Conservation (phyloP, 2,329 filamentous ascomycete genomes). For the Alternaria sp. region DNA sequence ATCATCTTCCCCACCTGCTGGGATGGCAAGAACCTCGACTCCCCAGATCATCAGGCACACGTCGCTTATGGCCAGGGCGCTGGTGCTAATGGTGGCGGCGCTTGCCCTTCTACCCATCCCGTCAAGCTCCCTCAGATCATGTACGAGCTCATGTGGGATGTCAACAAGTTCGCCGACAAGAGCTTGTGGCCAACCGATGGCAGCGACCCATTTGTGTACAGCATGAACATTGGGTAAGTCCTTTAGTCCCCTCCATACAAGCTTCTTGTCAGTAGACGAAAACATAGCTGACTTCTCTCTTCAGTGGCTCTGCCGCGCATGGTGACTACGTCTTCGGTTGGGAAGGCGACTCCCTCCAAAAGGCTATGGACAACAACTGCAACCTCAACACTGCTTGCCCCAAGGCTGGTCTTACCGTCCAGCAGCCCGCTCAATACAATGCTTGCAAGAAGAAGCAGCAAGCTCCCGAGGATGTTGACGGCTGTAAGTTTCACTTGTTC, state of each 20-base stretch:
- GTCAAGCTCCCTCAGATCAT: slow-evolving; percentile 45
- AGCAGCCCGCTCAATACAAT: slow-evolving; percentile 35
- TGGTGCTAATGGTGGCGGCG: slow-evolving; percentile 56
- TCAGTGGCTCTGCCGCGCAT: slow-evolving; percentile 40
- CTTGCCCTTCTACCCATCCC: slow-evolving; percentile 52
- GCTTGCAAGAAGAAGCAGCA: slow-evolving; percentile 45
- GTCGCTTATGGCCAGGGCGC: slow-evolving; percentile 54
- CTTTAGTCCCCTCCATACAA: not conserved
- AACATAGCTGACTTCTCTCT: not conserved
- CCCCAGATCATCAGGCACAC: slow-evolving; percentile 48
- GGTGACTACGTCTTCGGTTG: slow-evolving; percentile 53
- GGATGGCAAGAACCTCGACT: slow-evolving; percentile 42
- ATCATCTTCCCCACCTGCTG: slow-evolving; percentile 55
- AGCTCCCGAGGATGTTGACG: slow-evolving; percentile 39
- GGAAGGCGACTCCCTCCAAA: slow-evolving; percentile 54
- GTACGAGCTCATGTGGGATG: slow-evolving; percentile 48
- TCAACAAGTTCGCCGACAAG: slow-evolving; percentile 38
- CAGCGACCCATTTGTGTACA: slow-evolving; percentile 42
- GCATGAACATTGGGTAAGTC: slow-evolving; percentile 42
- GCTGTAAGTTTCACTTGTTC: slow-evolving; percentile 31
- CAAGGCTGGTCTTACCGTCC: slow-evolving; percentile 38
- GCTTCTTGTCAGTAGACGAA: not conserved
- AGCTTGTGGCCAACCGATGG: slow-evolving; percentile 42
- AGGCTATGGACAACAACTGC: slow-evolving; percentile 51
- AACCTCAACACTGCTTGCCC: slow-evolving; percentile 43